Conservation (phyloP, 2,329 filamentous ascomycete species). For the Scorias spongiosa region DNA sequence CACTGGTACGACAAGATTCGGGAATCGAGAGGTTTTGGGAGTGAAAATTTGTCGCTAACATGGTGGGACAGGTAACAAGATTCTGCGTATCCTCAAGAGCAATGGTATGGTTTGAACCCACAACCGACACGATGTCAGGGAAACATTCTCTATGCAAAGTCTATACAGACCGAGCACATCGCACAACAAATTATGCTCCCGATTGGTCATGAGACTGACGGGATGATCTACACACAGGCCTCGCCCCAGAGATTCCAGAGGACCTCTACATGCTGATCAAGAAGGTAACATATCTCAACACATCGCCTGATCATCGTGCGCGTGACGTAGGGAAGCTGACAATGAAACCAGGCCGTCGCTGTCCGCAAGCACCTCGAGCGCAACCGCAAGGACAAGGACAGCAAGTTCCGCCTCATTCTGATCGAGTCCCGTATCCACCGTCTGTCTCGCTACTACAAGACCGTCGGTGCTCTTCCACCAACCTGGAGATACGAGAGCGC, state of each 20-base stretch:
- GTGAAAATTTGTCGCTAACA: slow-evolving; percentile 2
- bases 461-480: slow-evolving; percentile 65
- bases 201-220: slow-evolving; percentile 28
- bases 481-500: slow-evolving; percentile 99
- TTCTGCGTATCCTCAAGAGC: slow-evolving; percentile 96
- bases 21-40: slow-evolving; percentile 2
- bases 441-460: slow-evolving; percentile 99
- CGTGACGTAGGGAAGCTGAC: background rate
- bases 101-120: slow-evolving; percentile 56
- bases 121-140: background rate
- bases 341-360: slow-evolving; percentile 57
- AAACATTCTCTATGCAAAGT: too few relatives aligned
- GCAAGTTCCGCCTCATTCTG: slow-evolving; percentile 99
- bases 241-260: slow-evolving; percentile 96
- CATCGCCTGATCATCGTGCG: background rate
- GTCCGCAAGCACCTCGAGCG: slow-evolving; percentile 99
- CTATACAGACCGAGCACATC: too few relatives aligned
- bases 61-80: slow-evolving; percentile 71
- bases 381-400: slow-evolving; percentile 99
- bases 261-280: slow-evolving; percentile 99
- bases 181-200: slow-evolving; percentile 25
- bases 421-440: slow-evolving; percentile 99
- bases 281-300: slow-evolving; percentile 53
- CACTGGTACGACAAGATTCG: slow-evolving; percentile 51
- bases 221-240: slow-evolving; percentile 50